Base-by-base conservation (phyloP, 768 basidiomycete genomes). In the Xerocomus brunneocitrinus region DNA sequence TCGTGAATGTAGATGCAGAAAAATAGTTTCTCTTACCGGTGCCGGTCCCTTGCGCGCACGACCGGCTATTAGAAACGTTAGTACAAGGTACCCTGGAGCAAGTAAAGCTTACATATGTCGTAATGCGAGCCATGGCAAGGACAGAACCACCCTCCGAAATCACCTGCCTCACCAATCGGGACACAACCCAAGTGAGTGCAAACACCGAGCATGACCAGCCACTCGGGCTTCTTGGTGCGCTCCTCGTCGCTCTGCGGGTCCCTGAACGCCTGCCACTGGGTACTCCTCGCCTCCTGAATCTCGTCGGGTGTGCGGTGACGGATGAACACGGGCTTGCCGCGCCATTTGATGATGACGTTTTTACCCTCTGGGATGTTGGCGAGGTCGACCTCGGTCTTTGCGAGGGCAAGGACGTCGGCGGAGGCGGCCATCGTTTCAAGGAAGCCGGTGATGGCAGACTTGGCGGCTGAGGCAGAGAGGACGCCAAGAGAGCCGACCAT, bases 261-360 rank as follows among this genome's bases (percentile, higher is more conserved):
- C 55, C 97, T 81, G 56, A 99, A 78, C 28, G 74, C 57, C 79
- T 94, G 91, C 87, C 94, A 87, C 72, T 95, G 85, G 53, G 80
- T 75, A 36, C 71, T 64, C 73, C 90, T 86, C 47, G 97, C 97
- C 76, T 99, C 97, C 58, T 91, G 83, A 62, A 99, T 90, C 78
- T 99, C 97, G 52, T 78, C 80, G 52, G 79, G 65, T 13, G 97
- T 99, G 65, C 97, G 84, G 78, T 99, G 97, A 60, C 97, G 84
- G 71, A 99, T 93, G 79, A 98, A 98, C 50, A 99, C 97, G 59
- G 97, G 97, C 80, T 99, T 99, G 71, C 97, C 97, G 67, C 97
- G 90, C 97, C 97, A 99, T 78, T 98, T 94, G 76, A 95, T 90
- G 73, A 95, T 85, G 62, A 88, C 89, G 69, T 95, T 95, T 82